Evolutionary conservation across 2,329 filamentous ascomycete species (phyloP), one percentile per base, ranked within the genome.

Genomic region (Fusarium setosum): DNA sequence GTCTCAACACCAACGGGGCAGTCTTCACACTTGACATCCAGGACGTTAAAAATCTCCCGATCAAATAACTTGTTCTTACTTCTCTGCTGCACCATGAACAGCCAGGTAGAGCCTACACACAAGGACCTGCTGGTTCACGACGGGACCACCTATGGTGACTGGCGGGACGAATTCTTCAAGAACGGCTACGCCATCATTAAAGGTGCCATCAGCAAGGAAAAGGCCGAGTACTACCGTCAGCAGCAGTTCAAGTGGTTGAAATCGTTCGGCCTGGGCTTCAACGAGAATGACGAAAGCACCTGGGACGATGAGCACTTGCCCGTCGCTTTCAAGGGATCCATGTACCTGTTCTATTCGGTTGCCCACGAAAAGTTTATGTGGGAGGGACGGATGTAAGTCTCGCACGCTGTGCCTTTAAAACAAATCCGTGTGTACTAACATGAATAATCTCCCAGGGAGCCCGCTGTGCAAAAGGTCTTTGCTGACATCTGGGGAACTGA

Each of bases 361-460:
- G 72, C 77, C 2, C 83, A 85, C 61, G 83, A 84, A 59, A 75
- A 80, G 59, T 84, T 84, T 62, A 78, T 80, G 4, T 84, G 82
- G 82, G 75, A 75, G 9, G 74, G 83, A 15, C 79, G 81, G n/a
- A 73, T 74, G n/a, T n/a, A n/a, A n/a, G n/a, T n/a, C n/a, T n/a
- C n/a, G n/a, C n/a, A n/a, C n/a, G n/a, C n/a, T n/a, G n/a, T n/a
- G n/a, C n/a, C n/a, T n/a, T n/a, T n/a, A n/a, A n/a, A n/a, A n/a
- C n/a, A n/a, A n/a, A n/a, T n/a, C n/a, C n/a, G n/a, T n/a, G n/a
- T n/a, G n/a, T n/a, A n/a, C n/a, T n/a, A n/a, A n/a, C n/a, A n/a
- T n/a, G n/a, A n/a, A n/a, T n/a, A n/a, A n/a, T n/a, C n/a, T n/a
- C n/a, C n/a, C n/a, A n/a, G n/a, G 4, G 82, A 84, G 71, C 80